Conservation (phyloP, 768 basidiomycete genomes). For the Saitozyma sp. region DNA sequence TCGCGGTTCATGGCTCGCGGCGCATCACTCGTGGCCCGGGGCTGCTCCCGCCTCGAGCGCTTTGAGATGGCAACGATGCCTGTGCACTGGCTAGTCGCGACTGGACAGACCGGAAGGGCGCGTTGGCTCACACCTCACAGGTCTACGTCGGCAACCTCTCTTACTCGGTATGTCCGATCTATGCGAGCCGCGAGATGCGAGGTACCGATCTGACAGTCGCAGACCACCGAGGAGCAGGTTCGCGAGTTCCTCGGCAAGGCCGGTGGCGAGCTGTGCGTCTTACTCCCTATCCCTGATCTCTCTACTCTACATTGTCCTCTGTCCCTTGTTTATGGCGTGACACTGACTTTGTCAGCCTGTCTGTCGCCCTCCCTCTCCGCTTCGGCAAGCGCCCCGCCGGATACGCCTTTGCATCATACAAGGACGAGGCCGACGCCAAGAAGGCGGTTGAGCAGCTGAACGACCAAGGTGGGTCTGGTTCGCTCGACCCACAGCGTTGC, state of each 20-base stretch:
- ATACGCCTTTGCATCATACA: conserved; percentile 47
- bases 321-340: not conserved
- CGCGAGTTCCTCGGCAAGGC: conserved; percentile 36
- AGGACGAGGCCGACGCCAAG: conserved; percentile 42
- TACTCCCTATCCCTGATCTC: not conserved
- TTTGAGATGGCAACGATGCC: conserved; percentile 9
- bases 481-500: not conserved
- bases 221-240: conserved; percentile 46
- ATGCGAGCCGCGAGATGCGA: not conserved
- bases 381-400: conserved; percentile 44
- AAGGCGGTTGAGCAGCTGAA: conserved; percentile 48
- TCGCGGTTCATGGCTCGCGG: too few species aligned
- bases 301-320: not conserved
- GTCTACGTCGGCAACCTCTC: conserved; percentile 52
- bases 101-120: not conserved
- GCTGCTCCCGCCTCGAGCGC: too few species aligned
- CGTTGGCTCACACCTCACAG: conserved; percentile 17
- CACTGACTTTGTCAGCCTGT: not conserved
- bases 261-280: conserved; percentile 45
- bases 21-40: too few species aligned
- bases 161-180: conserved; percentile 28
- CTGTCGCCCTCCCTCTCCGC: conserved; percentile 34
- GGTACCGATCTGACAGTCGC: not conserved
- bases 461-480: conserved; percentile 34
- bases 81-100: not conserved